phyloP scores from a whole-genome alignment of 441 rosid species.

The Viola pubescens region DNA sequence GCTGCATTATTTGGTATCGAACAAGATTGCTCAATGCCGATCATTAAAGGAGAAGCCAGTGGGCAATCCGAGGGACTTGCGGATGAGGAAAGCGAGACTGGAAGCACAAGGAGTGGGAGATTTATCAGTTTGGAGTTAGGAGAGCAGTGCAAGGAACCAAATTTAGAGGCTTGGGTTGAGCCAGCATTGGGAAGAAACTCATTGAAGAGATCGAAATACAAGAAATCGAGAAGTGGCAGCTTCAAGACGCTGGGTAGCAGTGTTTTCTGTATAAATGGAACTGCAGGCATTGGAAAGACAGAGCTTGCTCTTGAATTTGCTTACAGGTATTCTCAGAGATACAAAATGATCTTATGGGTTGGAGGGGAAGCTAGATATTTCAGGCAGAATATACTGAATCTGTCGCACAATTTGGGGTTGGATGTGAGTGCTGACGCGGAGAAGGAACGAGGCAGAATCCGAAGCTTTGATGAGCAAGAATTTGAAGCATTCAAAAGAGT shows the following conservation, averaged over 20 bases:
- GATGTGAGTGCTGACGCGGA: slow-evolving; percentile 85
- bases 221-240: slow-evolving; percentile 59
- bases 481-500: slow-evolving; percentile 81
- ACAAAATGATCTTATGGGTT: slow-evolving; percentile 84
- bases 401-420: slow-evolving; percentile 66
- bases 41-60: slow-evolving; percentile 50
- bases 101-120: slow-evolving; percentile 36
- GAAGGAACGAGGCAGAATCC: slow-evolving; percentile 70
- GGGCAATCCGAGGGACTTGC: slow-evolving; percentile 77
- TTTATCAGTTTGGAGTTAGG: slow-evolving; percentile 66
- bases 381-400: slow-evolving; percentile 72
- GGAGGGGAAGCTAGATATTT: slow-evolving; percentile 82
- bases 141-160: slow-evolving; percentile 52
- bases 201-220: slow-evolving; percentile 47
- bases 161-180: slow-evolving; percentile 56
- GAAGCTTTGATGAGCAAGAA: slow-evolving; percentile 87
- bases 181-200: slow-evolving; percentile 57
- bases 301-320: slow-evolving; percentile 87
- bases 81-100: slow-evolving; percentile 63
- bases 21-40: slow-evolving; percentile 35
- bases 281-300: slow-evolving; percentile 78
- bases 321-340: slow-evolving; percentile 65
- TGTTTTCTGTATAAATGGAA: slow-evolving; percentile 67
- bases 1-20: slow-evolving; percentile 62
- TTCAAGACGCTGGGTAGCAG: slow-evolving; percentile 41